Base-by-base conservation (phyloP, 2,329 filamentous ascomycete genomes). In the Coniochaeta pulveracea region DNA sequence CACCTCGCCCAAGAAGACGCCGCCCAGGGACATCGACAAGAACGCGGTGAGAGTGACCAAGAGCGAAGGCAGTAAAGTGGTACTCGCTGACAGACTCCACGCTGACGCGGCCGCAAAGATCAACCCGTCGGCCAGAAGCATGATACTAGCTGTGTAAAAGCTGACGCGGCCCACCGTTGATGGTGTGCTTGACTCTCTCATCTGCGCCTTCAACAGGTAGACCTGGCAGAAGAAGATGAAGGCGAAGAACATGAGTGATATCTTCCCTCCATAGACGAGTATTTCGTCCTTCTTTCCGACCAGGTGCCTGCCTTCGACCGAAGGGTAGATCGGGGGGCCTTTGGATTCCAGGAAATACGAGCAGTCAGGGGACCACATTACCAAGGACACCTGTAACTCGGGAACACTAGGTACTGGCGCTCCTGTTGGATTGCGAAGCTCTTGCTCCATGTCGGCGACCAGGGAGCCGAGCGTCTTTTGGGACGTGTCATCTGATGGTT, bases 321-420 rank as follows among this genome's bases (percentile, higher is more conserved):
- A 56, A 0, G 69, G 47, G 38, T 63, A 76, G 10, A 60, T 55
- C 1, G 76, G 76, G 2, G 75, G 72, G 0, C 77, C 77, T 44
- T 73, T 76, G 10, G 71, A 71, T 45, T 79, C 72, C 21, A 82
- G 57, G 39, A 79, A 76, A 51, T 73, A 80, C 4, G 65, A 70
- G 45, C 77, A 82, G 48, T 81, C 77, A 1, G 77, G 77, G 9
- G 77, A 81, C 54, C 74, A 80, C 12, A 80, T 58, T 15, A 80
- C 63, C 5, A 70, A 61, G 2, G 76, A 79, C 58, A 80, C 70
- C 36, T 70, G 63, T 19, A 82, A 60, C 19, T 57, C 61, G 3
- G 77, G 76, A 6, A 70, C 53, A n/a, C 47, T 52, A 5, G 61
- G 60, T 19, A 72, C 60, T 3, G 75, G 73, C 8, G 68, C 71